Evolutionary conservation across 129 eudicot species (phyloP).

Genomic region (Centrapalus pauciflorus): DNA sequence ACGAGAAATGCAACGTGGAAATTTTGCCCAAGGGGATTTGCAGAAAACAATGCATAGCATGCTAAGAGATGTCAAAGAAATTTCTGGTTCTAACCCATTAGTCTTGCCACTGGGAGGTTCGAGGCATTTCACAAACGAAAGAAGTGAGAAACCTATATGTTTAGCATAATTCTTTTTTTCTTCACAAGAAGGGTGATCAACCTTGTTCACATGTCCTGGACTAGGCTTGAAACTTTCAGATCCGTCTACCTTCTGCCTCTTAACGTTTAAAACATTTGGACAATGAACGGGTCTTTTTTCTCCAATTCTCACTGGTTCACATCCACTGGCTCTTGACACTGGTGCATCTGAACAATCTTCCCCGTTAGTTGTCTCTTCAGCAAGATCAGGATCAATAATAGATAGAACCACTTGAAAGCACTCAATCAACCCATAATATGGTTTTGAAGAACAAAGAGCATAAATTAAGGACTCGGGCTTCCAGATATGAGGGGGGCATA

Average conservation of each 20-base stretch:
- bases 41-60: conserved; percentile 65
- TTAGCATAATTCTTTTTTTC: conserved; percentile 46
- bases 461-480: conserved; percentile 69
- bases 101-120: conserved; percentile 48
- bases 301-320: conserved; percentile 34
- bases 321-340: conserved; percentile 17
- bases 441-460: conserved; percentile 52
- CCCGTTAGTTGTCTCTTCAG: conserved; percentile 26
- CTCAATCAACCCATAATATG: conserved; percentile 45
- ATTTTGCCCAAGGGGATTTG: conserved; percentile 34
- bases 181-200: conserved; percentile 12
- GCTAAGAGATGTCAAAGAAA: conserved; percentile 66
- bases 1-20: conserved; percentile 36
- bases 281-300: conserved; percentile 54
- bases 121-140: conserved; percentile 49
- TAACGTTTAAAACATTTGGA: conserved; percentile 26
- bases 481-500: conserved; percentile 78
- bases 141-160: conserved; percentile 43
- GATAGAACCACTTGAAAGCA: conserved; percentile 75
- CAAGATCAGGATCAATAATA: conserved; percentile 49
- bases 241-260: conserved; percentile 57
- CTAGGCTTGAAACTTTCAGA: conserved; percentile 5
- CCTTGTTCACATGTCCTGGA: conserved; percentile 21
- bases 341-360: conserved; percentile 23
- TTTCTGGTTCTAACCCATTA: conserved; percentile 40